Evolutionary conservation across 208 protist species (phyloP).

Genomic region (Crithidia sp.): DNA sequence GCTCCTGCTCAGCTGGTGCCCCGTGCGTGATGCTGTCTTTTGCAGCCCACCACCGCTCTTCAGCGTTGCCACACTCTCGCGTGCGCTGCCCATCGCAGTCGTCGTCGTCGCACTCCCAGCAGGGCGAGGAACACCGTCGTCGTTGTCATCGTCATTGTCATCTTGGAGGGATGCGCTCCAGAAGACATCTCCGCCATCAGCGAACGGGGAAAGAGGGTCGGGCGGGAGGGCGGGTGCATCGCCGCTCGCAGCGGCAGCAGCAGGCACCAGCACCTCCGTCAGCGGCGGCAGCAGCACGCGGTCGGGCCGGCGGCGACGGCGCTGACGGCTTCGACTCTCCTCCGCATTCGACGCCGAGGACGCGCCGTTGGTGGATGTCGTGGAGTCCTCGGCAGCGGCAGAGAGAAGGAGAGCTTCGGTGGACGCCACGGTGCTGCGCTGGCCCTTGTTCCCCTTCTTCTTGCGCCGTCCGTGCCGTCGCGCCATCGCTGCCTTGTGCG

Average conservation of each 20-base stretch:
- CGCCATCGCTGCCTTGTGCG: not conserved
- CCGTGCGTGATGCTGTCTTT: not conserved
- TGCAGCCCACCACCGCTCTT: too few relatives aligned
- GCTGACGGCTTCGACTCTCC: slow-evolving; percentile 2
- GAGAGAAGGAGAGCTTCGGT: slow-evolving; percentile 29
- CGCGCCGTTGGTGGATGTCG: not conserved
- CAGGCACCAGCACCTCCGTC: not conserved
- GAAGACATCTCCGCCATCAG: not conserved
- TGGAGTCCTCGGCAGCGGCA: not conserved
- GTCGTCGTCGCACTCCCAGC: not conserved
- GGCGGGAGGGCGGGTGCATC: not conserved
- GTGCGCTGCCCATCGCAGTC: too few relatives aligned
- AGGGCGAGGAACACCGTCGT: not conserved
- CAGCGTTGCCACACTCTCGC: too few relatives aligned
- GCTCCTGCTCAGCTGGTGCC: not conserved
- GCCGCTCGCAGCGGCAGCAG: slow-evolving; percentile 8
- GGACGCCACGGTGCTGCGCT: not conserved
- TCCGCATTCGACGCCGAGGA: not conserved
- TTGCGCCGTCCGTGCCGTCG: not conserved
- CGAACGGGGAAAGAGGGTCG: not conserved
- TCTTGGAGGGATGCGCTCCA: not conserved
- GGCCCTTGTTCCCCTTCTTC: not conserved
- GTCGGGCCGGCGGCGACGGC: slow-evolving; percentile 22
- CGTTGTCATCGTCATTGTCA: not conserved
- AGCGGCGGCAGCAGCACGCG: slow-evolving; percentile 37